A percentile compares a stretch with the other conserved stretches of the same genome.
Conservation (phyloP, 2,329 filamentous ascomycete species). For the Podosphaera leucotricha region DNA sequence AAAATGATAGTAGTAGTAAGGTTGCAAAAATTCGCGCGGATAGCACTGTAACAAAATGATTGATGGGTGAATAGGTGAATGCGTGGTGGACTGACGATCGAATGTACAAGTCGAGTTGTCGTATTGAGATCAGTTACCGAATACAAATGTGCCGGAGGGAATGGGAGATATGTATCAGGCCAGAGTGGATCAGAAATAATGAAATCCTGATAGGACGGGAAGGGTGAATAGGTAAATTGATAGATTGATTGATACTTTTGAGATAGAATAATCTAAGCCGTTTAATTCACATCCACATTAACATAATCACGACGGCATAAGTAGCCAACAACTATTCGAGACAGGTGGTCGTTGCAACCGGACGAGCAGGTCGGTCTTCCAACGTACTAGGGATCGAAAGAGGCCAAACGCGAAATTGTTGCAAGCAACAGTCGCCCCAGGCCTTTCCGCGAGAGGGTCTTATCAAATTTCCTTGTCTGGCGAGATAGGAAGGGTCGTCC, state of each 20-base stretch:
- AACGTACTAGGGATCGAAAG: neutral
- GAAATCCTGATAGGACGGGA: neutral
- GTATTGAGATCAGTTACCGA: conserved; percentile 12
- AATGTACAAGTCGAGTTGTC: conserved; percentile 15
- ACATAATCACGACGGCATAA: neutral
- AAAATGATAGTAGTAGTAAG: neutral
- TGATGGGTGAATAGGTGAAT: neutral
- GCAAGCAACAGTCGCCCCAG: neutral
- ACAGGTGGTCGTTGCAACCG: neutral
- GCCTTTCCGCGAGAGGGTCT: neutral
- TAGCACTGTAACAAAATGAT: neutral
- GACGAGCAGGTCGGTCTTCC: too few relatives aligned
- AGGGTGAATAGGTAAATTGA: neutral
- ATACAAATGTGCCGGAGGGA: conserved; percentile 4
- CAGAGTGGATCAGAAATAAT: neutral
- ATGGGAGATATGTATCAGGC: conserved; percentile 11
- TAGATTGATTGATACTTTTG: neutral
- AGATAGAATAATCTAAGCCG: neutral
- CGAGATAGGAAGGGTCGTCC: neutral
- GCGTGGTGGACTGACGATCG: conserved; percentile 4
- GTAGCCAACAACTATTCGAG: neutral
- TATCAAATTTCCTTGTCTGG: neutral
- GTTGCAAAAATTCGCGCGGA: neutral
- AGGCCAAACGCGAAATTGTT: neutral
- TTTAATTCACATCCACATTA: conserved; percentile 1